Percentiles rank a stretch among this genome's conserved stretches.
Conservation (phyloP, 805 yeast species). For the Alloascoidea hylecoeti region DNA sequence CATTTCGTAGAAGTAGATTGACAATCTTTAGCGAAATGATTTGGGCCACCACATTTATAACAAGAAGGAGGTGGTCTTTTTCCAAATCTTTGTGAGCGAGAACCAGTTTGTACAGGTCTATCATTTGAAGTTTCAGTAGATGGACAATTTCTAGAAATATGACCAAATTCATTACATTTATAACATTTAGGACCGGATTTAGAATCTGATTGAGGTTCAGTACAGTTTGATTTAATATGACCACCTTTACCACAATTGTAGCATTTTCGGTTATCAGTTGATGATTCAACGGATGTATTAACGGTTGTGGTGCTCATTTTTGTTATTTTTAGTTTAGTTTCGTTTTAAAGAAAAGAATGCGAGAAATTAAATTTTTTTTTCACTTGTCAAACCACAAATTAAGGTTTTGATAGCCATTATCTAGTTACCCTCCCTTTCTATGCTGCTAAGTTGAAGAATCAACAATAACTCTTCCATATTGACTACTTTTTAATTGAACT, state of each 20-base stretch:
- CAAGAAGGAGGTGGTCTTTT: constrained; percentile 35
- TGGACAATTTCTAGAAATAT: constrained; percentile 74
- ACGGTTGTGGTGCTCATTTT: too few species aligned
- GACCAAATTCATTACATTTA: constrained; percentile 86
- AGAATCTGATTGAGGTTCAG: constrained; percentile 35
- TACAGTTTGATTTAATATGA: constrained; percentile 78
- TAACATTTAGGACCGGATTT: constrained; percentile 77
- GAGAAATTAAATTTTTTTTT: too few species aligned
- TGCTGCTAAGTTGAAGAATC: too few species aligned
- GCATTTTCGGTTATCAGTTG: too few species aligned
- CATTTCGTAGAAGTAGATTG: constrained; percentile 59
- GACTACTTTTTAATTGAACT: background rate
- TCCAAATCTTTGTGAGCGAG: constrained; percentile 2
- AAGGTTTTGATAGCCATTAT: too few species aligned
- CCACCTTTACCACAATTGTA: constrained; percentile 89
- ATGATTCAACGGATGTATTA: too few species aligned
- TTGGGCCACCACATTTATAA: constrained; percentile 87
- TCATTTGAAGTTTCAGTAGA: constrained; percentile 24
- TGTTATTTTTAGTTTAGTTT: too few species aligned
- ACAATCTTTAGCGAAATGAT: constrained; percentile 89
- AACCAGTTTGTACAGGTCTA: constrained; percentile 7
- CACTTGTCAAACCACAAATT: too few species aligned
- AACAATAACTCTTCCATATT: background rate
- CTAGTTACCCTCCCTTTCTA: too few species aligned
- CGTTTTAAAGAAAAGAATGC: too few species aligned